Percentiles rank a stretch among this genome's conserved stretches.
phyloP scores from a whole-genome alignment of 1,139 yeast species.

The Pichia sp. region DNA sequence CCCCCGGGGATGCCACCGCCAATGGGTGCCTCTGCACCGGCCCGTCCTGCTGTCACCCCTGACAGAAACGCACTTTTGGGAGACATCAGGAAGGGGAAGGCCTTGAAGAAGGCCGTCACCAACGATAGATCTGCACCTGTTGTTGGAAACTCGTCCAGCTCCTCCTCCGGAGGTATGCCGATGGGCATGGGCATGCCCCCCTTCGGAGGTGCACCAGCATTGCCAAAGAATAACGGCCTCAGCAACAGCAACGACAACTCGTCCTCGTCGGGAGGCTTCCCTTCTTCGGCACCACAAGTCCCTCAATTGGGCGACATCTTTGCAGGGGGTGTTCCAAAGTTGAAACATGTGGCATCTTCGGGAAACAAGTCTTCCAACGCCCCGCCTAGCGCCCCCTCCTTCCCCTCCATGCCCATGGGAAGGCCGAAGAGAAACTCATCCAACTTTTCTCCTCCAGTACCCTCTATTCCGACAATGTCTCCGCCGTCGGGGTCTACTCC shows the following conservation, averaged over 20 bases:
- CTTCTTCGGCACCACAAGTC: constrained; percentile 12
- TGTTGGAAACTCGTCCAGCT: constrained; percentile 34
- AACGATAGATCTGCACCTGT: constrained; percentile 63
- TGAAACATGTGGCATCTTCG: constrained; percentile 54
- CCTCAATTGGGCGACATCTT: constrained; percentile 75
- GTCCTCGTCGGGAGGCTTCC: background rate
- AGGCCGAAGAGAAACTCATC: constrained; percentile 15
- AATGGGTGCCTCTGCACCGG: constrained; percentile 27
- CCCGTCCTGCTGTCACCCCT: constrained; percentile 35
- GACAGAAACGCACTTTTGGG: constrained; percentile 80
- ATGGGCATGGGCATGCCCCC: constrained; percentile 7
- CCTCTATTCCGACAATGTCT: constrained; percentile 22
- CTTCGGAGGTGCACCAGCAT: constrained; percentile 23
- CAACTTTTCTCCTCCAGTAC: constrained; percentile 14
- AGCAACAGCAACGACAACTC: background rate
- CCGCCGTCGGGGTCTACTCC: background rate
- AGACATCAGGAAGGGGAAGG: constrained; percentile 78
- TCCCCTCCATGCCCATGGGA: constrained; percentile 19
- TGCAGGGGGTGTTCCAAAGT: constrained; percentile 84
- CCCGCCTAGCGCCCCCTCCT: constrained; percentile 32
- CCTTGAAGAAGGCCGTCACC: constrained; percentile 71
- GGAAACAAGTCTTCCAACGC: background rate
- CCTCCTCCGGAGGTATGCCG: constrained; percentile 20
- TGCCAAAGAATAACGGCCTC: constrained; percentile 1
- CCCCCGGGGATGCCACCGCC: constrained; percentile 43